Evolutionary conservation across 2,329 filamentous ascomycete genomes (phyloP).

Genomic region (Aspergillus pseudoglaucus): DNA sequence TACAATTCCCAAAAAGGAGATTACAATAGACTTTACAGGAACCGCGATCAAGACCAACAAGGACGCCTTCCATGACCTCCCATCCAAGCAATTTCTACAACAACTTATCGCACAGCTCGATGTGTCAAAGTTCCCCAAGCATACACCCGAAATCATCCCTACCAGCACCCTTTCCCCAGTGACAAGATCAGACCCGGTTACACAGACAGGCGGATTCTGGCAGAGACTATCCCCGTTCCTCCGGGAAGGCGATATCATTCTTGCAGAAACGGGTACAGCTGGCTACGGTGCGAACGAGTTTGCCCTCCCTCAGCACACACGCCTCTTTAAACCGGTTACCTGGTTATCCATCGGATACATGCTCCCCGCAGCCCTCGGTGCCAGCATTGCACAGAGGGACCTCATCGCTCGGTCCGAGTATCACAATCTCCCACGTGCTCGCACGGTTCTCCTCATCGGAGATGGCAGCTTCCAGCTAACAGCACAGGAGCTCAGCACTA

Average conservation of each 20-base stretch:
- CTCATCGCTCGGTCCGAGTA: slow-evolving; percentile 6
- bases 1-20: slow-evolving; percentile 68
- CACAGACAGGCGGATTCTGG: slow-evolving; percentile 49
- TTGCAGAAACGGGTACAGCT: slow-evolving; percentile 55
- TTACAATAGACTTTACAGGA: slow-evolving; percentile 75
- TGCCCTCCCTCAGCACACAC: slow-evolving; percentile 44
- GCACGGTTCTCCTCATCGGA: slow-evolving; percentile 54
- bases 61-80: slow-evolving; percentile 69
- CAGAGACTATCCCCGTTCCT: slow-evolving; percentile 43
- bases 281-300: slow-evolving; percentile 49
- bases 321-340: slow-evolving; percentile 47
- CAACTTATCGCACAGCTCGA: slow-evolving; percentile 61
- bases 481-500: slow-evolving; percentile 59
- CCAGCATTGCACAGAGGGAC: slow-evolving; percentile 45
- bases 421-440: slow-evolving; percentile 17
- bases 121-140: slow-evolving; percentile 44
- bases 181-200: slow-evolving; percentile 26
- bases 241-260: slow-evolving; percentile 48
- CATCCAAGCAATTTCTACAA: slow-evolving; percentile 70
- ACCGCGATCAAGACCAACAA: slow-evolving; percentile 67
- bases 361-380: slow-evolving; percentile 52
- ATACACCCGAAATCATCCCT: slow-evolving; percentile 10
- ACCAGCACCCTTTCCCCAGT: slow-evolving; percentile 42
- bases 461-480: slow-evolving; percentile 63
- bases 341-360: slow-evolving; percentile 59